phyloP scores from a whole-genome alignment of 2,329 filamentous ascomycete species.

The Cladosporium sp. region DNA sequence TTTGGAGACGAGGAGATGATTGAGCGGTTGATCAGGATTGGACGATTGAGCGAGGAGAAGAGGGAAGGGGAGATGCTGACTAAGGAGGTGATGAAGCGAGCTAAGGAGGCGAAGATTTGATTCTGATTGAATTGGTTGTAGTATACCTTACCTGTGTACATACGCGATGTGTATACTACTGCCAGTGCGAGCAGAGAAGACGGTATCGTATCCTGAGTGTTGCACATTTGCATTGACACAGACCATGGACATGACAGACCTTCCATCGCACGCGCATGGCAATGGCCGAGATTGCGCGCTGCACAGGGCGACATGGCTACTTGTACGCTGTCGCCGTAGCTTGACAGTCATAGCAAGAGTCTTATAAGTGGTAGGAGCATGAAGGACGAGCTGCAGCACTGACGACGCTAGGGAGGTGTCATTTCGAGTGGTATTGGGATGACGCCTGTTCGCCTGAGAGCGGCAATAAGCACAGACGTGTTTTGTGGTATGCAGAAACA shows the following conservation, averaged over 20 bases:
- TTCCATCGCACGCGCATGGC: not conserved
- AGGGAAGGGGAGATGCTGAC: conserved; percentile 50
- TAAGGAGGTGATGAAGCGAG: conserved; percentile 38
- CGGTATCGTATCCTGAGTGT: not conserved
- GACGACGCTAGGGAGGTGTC: conserved; percentile 1
- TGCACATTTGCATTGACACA: not conserved
- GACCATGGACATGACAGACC: not conserved
- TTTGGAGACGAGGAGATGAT: conserved; percentile 70
- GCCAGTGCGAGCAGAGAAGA: not conserved
- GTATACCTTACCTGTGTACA: not conserved
- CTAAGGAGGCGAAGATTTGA: conserved; percentile 35
- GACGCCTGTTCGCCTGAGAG: not conserved
- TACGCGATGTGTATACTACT: not conserved
- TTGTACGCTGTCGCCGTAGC: not conserved
- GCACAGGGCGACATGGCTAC: not conserved
- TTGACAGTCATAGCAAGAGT: not conserved
- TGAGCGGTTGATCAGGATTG: conserved; percentile 54
- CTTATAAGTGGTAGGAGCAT: conserved; percentile 2
- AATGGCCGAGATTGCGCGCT: not conserved
- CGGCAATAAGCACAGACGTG: not conserved
- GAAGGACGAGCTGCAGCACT: not conserved
- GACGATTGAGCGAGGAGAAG: conserved; percentile 54
- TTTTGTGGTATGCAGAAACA: conserved; percentile 2
- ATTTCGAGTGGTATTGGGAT: not conserved
- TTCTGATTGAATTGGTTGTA: conserved; percentile 24